Evolutionary conservation across 768 basidiomycete genomes (phyloP), one percentile per base, ranked within the genome.

Genomic region (Tulasnella sp.): DNA sequence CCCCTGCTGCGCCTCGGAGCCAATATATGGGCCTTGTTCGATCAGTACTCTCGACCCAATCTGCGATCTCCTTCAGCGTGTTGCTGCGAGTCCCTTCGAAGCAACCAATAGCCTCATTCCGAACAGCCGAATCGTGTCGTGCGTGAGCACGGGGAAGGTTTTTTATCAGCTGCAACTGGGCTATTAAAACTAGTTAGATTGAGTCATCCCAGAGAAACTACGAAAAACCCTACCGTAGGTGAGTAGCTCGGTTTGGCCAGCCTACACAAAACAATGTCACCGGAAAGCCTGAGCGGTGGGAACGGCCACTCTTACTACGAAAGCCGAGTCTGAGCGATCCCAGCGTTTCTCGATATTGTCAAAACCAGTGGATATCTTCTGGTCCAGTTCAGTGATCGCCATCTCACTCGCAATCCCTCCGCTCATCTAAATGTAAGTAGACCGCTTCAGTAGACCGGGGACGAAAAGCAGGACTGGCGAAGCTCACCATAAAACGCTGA

Each of bases 1-100:
- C 82, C 14, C 87, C 87, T 18, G 86, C 86, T 21, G 81, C 81
- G 48, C 85, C 87, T 72, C 75, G 79, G 39, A 87, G 80, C 82
- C 84, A 84, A 68, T 83, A 83, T 8, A 87, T 58, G 10, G 38
- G 46, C 44, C 46, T 27, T 34, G 24, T 52, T n/a, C n/a, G 44
- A 36, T 46, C 75, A 5, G 48, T 4, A 52, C 48, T 76, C 5
- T 31, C 40, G 27, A 52, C 19, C 75, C 75, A 76, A 31, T n/a
- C 46, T 2, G n/a, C 36, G 27, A 76, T 40, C 12, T 42, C 46
- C 36, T 52, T 14, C 14, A 76, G 46, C n/a, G 56, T 34, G 24
- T 24, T 27, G 31, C 42, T 12, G 12, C 75, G 75, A 31, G 75
- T 76, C 7, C 56, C 56, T 62, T 62, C 75, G 36, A 76, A 52